phyloP scores from a whole-genome alignment of 768 basidiomycete species.

The Mycena vulgaris region DNA sequence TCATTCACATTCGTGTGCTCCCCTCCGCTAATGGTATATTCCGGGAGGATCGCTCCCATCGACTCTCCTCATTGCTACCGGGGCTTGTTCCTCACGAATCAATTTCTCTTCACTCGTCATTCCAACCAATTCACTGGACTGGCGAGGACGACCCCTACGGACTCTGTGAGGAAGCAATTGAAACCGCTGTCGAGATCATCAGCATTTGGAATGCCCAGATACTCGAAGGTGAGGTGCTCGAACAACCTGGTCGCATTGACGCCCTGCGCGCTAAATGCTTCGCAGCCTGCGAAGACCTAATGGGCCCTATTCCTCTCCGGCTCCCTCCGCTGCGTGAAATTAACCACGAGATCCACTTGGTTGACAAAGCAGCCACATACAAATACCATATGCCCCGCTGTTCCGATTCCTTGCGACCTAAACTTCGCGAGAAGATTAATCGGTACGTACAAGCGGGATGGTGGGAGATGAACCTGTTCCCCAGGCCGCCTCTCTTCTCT shows the following conservation, averaged over 20 bases:
- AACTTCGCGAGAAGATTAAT: slow-evolving; percentile 24
- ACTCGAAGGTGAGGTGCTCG: no score
- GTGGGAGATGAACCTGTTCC: slow-evolving; percentile 39
- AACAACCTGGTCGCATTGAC: not conserved
- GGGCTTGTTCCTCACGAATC: not conserved
- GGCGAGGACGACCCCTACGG: not conserved
- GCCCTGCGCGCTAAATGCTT: not conserved
- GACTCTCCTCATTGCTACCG: not conserved
- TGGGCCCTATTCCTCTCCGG: not conserved
- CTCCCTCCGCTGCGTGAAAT: slow-evolving; percentile 48
- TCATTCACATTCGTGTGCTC: no score
- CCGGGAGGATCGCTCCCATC: not conserved
- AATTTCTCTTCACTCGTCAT: not conserved
- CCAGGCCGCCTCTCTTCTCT: not conserved
- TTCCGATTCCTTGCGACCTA: slow-evolving; percentile 39
- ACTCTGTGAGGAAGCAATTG: not conserved
- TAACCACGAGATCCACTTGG: slow-evolving; percentile 50
- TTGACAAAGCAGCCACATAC: slow-evolving; percentile 42
- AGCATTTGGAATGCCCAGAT: not conserved
- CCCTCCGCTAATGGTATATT: no score
- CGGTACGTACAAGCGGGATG: not conserved
- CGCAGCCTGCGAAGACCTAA: not conserved
- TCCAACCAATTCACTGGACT: not conserved
- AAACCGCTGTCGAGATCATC: not conserved
- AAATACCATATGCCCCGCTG: slow-evolving; percentile 42